These are phyloP conservation scores for Alloteropsis semialata DNA, from an alignment of 176 grass and related monocot genomes.

Conservation along the genomic window DNA sequence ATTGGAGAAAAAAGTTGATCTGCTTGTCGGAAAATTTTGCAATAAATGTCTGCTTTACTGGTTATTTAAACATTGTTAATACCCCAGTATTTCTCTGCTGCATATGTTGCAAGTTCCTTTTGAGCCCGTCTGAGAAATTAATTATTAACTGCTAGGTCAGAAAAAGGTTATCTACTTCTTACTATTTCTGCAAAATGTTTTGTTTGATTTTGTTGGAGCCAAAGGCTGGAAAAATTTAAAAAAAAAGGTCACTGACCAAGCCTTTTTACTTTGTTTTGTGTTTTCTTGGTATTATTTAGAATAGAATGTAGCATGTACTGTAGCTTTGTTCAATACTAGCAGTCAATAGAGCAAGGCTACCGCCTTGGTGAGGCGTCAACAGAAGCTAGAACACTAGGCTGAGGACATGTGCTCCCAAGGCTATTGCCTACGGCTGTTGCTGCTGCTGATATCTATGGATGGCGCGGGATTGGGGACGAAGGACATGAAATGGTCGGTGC, in stretches of 20 bases:
- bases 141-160: not conserved
- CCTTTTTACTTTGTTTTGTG: not conserved
- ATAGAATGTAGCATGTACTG: not conserved
- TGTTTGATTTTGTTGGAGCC: not conserved
- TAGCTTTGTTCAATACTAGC: slow-evolving; percentile 4
- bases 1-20: not conserved
- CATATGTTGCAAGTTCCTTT: not conserved
- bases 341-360: not conserved
- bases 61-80: not conserved
- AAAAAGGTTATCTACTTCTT: not conserved
- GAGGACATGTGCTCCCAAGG: slow-evolving; percentile 19
- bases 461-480: too few relatives aligned
- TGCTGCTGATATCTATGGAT: too few relatives aligned
- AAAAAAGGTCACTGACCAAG: not conserved
- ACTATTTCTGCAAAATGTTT: not conserved
- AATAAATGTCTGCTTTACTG: not conserved
- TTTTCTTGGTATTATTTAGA: not conserved
- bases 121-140: not conserved
- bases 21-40: not conserved
- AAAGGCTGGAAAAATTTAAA: not conserved
- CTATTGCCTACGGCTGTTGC: not conserved
- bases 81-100: not conserved
- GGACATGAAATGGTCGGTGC: too few relatives aligned
- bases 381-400: slow-evolving; percentile 14
- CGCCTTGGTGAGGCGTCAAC: not conserved